A percentile compares a stretch with the other conserved stretches of the same genome.
Conservation (phyloP, 305 asterid species). For the Solanum chacoense region DNA sequence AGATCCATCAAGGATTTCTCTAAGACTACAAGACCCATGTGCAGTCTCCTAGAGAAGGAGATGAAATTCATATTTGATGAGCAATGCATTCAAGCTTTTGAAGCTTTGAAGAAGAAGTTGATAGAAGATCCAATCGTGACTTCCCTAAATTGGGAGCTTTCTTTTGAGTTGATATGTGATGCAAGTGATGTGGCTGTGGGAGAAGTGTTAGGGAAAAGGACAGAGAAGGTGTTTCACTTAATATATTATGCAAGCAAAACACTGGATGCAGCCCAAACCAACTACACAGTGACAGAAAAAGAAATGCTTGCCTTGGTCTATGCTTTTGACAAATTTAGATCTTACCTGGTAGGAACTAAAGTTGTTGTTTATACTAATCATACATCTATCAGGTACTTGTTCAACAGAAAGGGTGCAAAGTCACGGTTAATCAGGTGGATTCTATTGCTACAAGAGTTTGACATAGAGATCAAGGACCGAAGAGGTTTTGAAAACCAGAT, state of each 20-base stretch:
- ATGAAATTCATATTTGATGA: background rate
- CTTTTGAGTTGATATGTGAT: background rate
- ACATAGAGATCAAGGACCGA: no score
- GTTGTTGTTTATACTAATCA: background rate
- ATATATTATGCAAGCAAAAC: background rate
- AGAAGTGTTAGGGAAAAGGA: background rate
- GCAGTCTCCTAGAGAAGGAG: no score
- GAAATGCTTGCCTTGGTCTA: background rate
- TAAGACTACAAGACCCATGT: background rate
- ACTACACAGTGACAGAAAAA: no score
- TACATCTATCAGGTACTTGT: background rate
- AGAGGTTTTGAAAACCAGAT: no score
- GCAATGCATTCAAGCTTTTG: background rate
- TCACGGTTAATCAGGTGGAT: background rate
- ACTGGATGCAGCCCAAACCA: background rate
- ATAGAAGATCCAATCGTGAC: background rate
- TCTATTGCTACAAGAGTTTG: no score
- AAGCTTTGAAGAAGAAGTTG: background rate
- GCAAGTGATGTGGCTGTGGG: background rate
- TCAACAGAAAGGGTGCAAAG: background rate
- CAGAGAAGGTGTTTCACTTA: background rate
- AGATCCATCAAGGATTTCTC: background rate
- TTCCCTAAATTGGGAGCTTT: background rate
- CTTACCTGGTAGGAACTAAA: background rate
- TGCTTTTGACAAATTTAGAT: background rate